A percentile compares a stretch with the other conserved stretches of the same genome.
Evolutionary conservation across 306 rosid genomes (phyloP).

Genomic region (Quercus cerris): DNA sequence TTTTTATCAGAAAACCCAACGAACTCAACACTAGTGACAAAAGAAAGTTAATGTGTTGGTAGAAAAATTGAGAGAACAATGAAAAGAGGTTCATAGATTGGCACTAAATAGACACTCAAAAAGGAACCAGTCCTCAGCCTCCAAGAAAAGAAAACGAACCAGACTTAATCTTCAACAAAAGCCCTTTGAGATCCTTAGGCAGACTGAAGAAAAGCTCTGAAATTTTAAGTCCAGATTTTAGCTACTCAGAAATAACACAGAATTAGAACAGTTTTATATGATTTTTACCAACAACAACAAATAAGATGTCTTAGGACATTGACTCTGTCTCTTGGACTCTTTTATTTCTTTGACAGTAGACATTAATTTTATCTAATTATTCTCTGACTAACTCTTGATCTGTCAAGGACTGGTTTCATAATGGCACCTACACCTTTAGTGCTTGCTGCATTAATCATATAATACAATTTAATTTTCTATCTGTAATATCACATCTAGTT

Average conservation of each 20-base stretch:
- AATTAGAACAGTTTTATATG: no score
- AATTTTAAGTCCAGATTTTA: no score
- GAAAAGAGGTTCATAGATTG: neutral
- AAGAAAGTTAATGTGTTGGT: neutral
- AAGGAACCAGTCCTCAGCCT: neutral
- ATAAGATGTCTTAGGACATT: neutral
- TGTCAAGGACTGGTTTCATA: neutral
- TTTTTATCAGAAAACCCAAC: neutral
- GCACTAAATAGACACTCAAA: neutral
- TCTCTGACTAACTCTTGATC: neutral
- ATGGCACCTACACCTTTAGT: neutral
- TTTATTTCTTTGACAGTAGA: neutral
- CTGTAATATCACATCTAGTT: neutral
- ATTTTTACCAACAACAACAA: neutral
- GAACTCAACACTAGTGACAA: neutral
- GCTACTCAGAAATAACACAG: no score
- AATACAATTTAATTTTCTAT: neutral
- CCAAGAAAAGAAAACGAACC: neutral
- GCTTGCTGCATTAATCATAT: neutral
- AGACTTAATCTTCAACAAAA: no score
- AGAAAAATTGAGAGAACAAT: neutral
- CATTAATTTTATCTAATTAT: neutral
- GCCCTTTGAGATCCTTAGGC: no score
- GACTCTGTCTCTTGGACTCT: neutral
- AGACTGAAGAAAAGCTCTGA: no score